Evolutionary conservation across 2,329 filamentous ascomycete species (phyloP).

Genomic region (Fusarium sp.): DNA sequence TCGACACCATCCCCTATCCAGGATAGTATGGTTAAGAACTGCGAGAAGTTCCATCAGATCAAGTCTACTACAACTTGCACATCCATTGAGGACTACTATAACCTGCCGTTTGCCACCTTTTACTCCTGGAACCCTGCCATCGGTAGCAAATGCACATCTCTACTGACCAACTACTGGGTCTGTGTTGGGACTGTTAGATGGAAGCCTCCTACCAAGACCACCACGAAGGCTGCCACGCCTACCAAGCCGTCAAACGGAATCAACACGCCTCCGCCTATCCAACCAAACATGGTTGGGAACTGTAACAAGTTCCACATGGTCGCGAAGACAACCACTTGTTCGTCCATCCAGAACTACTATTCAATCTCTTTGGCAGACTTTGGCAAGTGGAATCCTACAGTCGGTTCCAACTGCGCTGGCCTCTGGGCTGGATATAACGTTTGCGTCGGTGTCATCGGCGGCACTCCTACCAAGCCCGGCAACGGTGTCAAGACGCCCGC

Average conservation of each 20-base stretch:
- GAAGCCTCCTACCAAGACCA: not conserved
- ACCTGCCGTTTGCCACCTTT: no score
- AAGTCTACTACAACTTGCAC: not conserved
- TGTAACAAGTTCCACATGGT: not conserved
- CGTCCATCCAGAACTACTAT: not conserved
- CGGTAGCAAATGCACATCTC: not conserved
- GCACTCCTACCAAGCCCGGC: not conserved
- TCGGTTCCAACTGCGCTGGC: not conserved
- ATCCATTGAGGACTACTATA: not conserved
- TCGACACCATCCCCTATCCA: not conserved
- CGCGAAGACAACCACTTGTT: not conserved
- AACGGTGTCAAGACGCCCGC: not conserved
- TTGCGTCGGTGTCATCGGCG: not conserved
- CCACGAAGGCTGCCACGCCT: not conserved
- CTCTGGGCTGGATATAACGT: not conserved
- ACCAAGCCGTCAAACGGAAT: not conserved
- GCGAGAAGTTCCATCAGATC: not conserved
- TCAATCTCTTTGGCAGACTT: not conserved
- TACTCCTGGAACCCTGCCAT: no score
- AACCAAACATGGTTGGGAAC: not conserved
- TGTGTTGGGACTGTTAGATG: not conserved
- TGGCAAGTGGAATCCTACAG: conserved; percentile 15
- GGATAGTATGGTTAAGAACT: not conserved
- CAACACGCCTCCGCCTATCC: not conserved
- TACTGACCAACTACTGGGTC: not conserved